Conservation (phyloP, 2,329 filamentous ascomycete genomes). For the Botrytis fabae region DNA sequence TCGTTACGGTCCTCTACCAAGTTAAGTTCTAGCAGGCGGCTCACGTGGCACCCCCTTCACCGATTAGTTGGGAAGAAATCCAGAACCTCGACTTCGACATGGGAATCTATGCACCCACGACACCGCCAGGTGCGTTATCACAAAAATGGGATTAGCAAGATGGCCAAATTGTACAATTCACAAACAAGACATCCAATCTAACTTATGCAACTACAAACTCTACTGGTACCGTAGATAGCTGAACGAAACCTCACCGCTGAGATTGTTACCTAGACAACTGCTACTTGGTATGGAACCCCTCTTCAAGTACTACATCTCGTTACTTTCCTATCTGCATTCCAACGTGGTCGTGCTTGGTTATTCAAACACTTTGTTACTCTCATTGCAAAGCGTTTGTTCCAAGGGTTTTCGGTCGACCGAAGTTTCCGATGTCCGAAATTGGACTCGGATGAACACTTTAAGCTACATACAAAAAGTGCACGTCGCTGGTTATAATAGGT, state of each 20-base stretch:
- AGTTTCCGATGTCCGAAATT: conserved; percentile 10
- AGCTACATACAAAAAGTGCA: background rate
- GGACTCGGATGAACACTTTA: background rate
- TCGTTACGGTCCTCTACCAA: conserved; percentile 3
- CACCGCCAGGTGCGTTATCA: conserved; percentile 17
- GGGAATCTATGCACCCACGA: conserved; percentile 19
- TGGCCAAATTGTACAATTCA: conserved; percentile 17
- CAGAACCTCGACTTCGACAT: conserved; percentile 21
- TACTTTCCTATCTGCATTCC: conserved; percentile 7
- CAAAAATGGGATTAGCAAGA: conserved; percentile 18
- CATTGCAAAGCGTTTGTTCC: conserved; percentile 4
- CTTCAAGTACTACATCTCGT: conserved; percentile 21
- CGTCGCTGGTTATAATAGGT: background rate
- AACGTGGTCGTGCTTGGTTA: conserved; percentile 17
- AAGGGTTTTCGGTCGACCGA: conserved; percentile 11
- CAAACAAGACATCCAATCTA: conserved; percentile 19
- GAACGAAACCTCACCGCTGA: conserved; percentile 23
- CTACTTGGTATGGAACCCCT: conserved; percentile 12
- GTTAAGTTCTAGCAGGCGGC: conserved; percentile 11
- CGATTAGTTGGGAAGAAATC: conserved; percentile 18
- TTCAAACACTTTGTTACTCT: conserved; percentile 4
- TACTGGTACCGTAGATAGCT: conserved; percentile 19
- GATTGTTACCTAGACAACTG: conserved; percentile 23
- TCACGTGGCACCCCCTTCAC: conserved; percentile 20
- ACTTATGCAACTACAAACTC: conserved; percentile 23